A percentile compares a stretch with the other conserved stretches of the same genome.
phyloP scores from a whole-genome alignment of 1,139 yeast species.

The Yamadazyma kanchanaburiensis region DNA sequence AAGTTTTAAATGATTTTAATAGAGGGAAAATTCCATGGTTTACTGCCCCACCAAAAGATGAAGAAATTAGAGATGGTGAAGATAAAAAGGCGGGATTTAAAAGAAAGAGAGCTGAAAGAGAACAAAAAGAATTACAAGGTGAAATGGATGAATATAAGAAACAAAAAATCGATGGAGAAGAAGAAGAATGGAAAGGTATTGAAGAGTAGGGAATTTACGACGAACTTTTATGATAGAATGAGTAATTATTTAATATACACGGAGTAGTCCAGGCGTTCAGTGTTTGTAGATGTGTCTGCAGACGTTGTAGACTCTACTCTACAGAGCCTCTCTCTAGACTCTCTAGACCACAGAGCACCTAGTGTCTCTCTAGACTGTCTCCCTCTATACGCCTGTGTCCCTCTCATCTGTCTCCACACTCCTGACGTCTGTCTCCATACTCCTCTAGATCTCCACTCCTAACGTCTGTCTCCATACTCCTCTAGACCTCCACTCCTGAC shows the following conservation, averaged over 20 bases:
- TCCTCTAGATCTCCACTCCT: no score
- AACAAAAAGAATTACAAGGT: slow-evolving; percentile 16
- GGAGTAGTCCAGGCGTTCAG: no score
- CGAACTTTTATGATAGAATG: neutral
- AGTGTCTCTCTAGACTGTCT: no score
- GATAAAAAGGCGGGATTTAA: slow-evolving; percentile 54
- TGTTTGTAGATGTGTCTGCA: no score
- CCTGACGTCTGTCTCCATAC: no score
- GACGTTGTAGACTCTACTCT: no score
- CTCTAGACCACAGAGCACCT: no score
- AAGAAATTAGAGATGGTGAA: slow-evolving; percentile 48
- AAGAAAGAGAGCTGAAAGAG: slow-evolving; percentile 49
- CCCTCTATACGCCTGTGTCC: no score
- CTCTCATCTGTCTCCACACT: no score
- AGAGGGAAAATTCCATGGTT: slow-evolving; percentile 99
- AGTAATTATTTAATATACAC: slow-evolving; percentile 1
- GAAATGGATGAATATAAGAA: slow-evolving; percentile 15
- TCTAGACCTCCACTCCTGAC: no score
- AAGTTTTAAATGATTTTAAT: slow-evolving; percentile 88
- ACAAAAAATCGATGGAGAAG: slow-evolving; percentile 17
- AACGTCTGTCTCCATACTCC: no score
- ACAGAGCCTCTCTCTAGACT: no score
- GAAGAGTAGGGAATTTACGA: slow-evolving; percentile 12
- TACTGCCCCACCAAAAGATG: slow-evolving; percentile 84
- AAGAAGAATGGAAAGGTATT: slow-evolving; percentile 21